Evolutionary conservation across 768 basidiomycete genomes (phyloP).

Genomic region (Austroboletus eburneus): DNA sequence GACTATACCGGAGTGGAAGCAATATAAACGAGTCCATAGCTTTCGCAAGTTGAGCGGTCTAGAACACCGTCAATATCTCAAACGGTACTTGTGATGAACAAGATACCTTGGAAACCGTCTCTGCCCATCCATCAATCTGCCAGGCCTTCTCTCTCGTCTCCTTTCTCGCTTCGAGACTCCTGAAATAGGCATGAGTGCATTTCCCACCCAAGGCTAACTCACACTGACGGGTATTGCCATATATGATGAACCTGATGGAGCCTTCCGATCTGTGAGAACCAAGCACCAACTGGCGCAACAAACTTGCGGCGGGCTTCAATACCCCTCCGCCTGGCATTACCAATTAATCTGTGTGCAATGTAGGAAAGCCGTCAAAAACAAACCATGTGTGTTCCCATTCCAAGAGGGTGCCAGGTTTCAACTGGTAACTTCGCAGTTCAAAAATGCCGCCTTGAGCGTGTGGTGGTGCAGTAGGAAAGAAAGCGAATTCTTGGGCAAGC

Average conservation of each 20-base stretch:
- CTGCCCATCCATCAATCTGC: slow-evolving; percentile 93
- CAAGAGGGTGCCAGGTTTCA: slow-evolving; percentile 84
- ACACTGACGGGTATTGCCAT: slow-evolving; percentile 91
- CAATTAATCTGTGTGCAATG: slow-evolving; percentile 6
- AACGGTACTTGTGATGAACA: slow-evolving; percentile 12
- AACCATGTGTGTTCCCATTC: slow-evolving; percentile 97
- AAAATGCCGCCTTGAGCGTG: slow-evolving; percentile 86
- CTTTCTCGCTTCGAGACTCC: slow-evolving; percentile 76
- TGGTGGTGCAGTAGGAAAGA: slow-evolving; percentile 89
- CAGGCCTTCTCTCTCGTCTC: slow-evolving; percentile 86
- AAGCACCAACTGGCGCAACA: slow-evolving; percentile 84
- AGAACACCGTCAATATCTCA: slow-evolving; percentile 8
- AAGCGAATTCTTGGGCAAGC: slow-evolving; percentile 91
- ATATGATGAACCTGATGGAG: slow-evolving; percentile 91
- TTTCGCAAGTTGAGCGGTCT: slow-evolving; percentile 88
- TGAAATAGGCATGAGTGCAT: slow-evolving; percentile 25
- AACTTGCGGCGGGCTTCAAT: slow-evolving; percentile 90
- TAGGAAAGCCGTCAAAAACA: no score
- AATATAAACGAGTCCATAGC: slow-evolving; percentile 87
- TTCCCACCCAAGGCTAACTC: slow-evolving; percentile 4
- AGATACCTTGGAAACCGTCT: slow-evolving; percentile 82
- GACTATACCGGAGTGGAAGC: slow-evolving; percentile 74
- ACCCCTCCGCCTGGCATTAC: slow-evolving; percentile 68
- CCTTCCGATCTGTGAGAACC: slow-evolving; percentile 85
- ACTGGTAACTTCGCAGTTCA: slow-evolving; percentile 84